Base-by-base conservation (phyloP, 2,329 filamentous ascomycete genomes). In the Emmonsia crescens region DNA sequence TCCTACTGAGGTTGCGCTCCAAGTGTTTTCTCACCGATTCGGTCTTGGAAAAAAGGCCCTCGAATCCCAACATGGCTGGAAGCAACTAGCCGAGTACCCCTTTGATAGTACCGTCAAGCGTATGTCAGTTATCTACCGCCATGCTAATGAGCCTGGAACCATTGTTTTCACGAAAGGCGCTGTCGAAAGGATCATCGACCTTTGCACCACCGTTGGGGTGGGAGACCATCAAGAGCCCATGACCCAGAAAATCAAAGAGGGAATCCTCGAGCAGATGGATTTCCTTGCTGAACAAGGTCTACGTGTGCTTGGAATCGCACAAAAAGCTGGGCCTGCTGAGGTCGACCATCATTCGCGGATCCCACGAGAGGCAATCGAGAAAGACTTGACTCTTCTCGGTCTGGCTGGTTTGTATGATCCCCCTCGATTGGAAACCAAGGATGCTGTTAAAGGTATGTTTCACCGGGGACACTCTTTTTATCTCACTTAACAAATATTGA, bases 81-180 rank as follows among this genome's bases (percentile, higher is more conserved):
- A 78, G 61, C 75, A 82, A 65, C 67, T 85, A n/a, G 79, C 80
- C 0, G 85, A 87, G 66, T 86, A 84, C 62, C 83, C 85, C 0
- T 87, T 87, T 68, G 84, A 87, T 67, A 85, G 82, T 29, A 79
- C 80, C 54, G 80, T 87, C 66, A 88, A 87, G 72, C 81, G 83
- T 58, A 88, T 87, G 85, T 84, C 84, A 33, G 84, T 86, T 29
- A 78, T 86, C 57, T 86, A 85, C 72, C 68, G 69, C 69, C 59
- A 38, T 51, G 49, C 46, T 1, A 51, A 79, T 51, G 72, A 80
- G 27, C 67, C 66, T 16, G 69, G 74, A 8, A 71, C 63, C 24
- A 60, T 61, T 14, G 60, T 69, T 38, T 69, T 67, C 54, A 70
- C 68, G 44, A 71, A 70, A 64, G 75, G 76, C 31, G 88, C 88